phyloP scores from a whole-genome alignment of 176 grass and related monocot genomes.

The Thalia dealbata region DNA sequence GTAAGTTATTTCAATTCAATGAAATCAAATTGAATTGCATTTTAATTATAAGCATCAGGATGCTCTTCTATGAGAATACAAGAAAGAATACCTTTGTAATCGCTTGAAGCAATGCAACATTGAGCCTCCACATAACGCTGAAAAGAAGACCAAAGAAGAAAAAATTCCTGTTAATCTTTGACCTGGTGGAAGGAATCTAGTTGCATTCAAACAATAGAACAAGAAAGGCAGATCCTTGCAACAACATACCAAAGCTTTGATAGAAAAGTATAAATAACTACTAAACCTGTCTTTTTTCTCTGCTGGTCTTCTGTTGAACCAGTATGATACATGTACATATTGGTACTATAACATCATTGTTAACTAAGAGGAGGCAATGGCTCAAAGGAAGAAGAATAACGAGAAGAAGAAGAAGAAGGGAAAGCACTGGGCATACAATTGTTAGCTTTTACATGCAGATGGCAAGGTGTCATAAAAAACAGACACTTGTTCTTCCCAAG shows the following conservation, averaged over 20 bases:
- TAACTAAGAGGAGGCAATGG: too few species aligned
- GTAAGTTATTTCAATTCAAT: background rate
- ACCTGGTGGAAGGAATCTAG: background rate
- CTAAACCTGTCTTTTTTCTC: background rate
- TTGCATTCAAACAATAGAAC: background rate
- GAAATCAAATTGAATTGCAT: background rate
- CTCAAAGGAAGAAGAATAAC: too few species aligned
- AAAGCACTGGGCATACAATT: too few species aligned
- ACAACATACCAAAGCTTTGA: background rate
- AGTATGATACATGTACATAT: background rate
- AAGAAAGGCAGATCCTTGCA: background rate
- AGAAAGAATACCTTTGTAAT: slow-evolving; percentile 78
- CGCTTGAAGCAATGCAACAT: slow-evolving; percentile 86
- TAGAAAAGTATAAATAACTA: background rate
- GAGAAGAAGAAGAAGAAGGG: too few species aligned
- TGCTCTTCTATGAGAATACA: background rate
- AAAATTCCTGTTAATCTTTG: background rate
- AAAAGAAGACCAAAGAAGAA: background rate
- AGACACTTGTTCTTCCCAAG: too few species aligned
- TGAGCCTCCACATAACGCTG: slow-evolving; percentile 94
- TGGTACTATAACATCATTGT: too few species aligned
- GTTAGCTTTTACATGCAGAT: too few species aligned
- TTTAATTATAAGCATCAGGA: background rate
- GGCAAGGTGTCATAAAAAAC: too few species aligned
- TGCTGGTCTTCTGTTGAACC: too few species aligned